These are phyloP conservation scores for Aegle marmelos DNA, from an alignment of 345 rosid species.

Conservation along the genomic window DNA sequence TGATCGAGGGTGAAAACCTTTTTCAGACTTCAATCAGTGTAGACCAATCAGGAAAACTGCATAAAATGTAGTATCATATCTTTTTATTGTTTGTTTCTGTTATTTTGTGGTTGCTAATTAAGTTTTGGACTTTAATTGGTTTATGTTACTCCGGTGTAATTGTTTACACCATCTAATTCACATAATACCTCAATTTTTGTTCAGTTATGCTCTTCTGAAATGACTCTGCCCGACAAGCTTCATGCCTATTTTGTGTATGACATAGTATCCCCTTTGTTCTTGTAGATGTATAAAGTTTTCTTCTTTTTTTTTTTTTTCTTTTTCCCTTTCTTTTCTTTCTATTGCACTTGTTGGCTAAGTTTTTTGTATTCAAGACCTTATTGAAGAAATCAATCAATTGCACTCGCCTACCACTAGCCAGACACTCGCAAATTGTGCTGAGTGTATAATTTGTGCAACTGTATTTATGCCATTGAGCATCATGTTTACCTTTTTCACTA, in stretches of 20 bases:
- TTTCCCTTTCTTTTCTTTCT: not conserved
- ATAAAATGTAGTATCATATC: not conserved
- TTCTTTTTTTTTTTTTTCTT: no score
- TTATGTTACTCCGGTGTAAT: not conserved
- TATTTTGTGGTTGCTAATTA: not conserved
- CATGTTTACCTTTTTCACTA: not conserved
- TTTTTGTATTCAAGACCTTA: not conserved
- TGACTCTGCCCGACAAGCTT: not conserved
- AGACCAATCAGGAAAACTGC: not conserved
- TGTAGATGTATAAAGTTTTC: not conserved
- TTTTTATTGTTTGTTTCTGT: not conserved
- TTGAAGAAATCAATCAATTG: not conserved
- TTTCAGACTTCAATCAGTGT: not conserved
- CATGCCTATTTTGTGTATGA: not conserved
- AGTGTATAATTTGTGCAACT: not conserved
- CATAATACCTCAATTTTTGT: not conserved
- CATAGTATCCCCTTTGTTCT: not conserved
- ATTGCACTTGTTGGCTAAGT: not conserved
- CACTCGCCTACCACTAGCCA: not conserved
- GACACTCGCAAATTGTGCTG: no score
- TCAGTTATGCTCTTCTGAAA: not conserved
- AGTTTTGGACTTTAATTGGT: not conserved
- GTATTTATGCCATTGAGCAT: not conserved
- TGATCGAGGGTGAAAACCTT: not conserved
- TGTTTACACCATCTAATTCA: not conserved